These are phyloP conservation scores for Brettanomyces anomalus DNA, from an alignment of 805 yeast species.

Conservation along the genomic window DNA sequence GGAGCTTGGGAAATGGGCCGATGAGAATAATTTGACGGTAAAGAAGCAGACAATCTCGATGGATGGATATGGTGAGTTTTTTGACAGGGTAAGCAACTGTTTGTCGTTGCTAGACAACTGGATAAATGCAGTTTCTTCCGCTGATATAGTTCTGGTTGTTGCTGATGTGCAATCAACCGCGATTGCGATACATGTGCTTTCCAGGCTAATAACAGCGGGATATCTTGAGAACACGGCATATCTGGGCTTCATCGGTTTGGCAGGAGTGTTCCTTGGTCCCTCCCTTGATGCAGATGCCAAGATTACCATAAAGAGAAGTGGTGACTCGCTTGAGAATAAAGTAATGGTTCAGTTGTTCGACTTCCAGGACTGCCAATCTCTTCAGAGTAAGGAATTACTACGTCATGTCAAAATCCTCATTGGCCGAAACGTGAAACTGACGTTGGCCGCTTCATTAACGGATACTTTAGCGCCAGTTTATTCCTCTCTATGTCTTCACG, in stretches of 20 bases:
- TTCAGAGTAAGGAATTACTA: slow-evolving; percentile 61
- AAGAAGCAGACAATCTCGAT: slow-evolving; percentile 76
- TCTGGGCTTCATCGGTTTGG: slow-evolving; percentile 81
- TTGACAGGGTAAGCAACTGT: slow-evolving; percentile 71
- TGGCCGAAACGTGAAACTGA: slow-evolving; percentile 64
- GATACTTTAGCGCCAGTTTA: slow-evolving; percentile 92
- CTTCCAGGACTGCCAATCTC: slow-evolving; percentile 65
- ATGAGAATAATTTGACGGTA: slow-evolving; percentile 27
- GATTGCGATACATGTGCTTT: slow-evolving; percentile 66
- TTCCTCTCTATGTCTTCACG: slow-evolving; percentile 71
- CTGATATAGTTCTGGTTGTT: slow-evolving; percentile 78
- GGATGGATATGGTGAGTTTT: slow-evolving; percentile 86
- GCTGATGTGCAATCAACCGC: slow-evolving; percentile 94
- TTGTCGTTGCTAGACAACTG: slow-evolving; percentile 62
- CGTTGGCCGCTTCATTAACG: slow-evolving; percentile 77
- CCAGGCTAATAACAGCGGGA: slow-evolving; percentile 34
- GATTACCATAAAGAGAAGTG: slow-evolving; percentile 59
- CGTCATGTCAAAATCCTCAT: slow-evolving; percentile 59
- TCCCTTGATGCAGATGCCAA: slow-evolving; percentile 80
- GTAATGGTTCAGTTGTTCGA: slow-evolving; percentile 82
- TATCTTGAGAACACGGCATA: slow-evolving; percentile 46
- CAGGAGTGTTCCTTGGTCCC: slow-evolving; percentile 90
- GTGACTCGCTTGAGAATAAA: slow-evolving; percentile 75
- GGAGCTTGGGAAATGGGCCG: slow-evolving; percentile 60
- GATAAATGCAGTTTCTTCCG: slow-evolving; percentile 41